Percentiles rank a stretch among this genome's conserved stretches.
These are phyloP conservation scores for Yamadazyma mexicana DNA, from an alignment of 1,139 yeast species.

Conservation along the genomic window DNA sequence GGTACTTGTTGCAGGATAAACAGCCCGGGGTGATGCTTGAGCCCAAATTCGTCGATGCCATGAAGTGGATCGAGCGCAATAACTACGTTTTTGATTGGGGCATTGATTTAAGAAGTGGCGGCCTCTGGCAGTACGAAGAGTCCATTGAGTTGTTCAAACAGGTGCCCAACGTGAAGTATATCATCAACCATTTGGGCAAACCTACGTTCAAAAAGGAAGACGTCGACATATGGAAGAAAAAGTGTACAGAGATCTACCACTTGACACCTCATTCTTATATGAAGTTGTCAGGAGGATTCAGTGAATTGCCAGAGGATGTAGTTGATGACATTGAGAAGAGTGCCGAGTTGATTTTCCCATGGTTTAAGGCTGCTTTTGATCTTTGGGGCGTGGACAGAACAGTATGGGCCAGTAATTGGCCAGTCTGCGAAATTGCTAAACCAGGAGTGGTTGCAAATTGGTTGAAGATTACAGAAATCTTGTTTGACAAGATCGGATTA, in stretches of 20 bases:
- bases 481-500: conserved; percentile 16
- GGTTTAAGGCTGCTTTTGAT: conserved; percentile 25
- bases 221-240: conserved; percentile 20
- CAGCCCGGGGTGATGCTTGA: conserved; percentile 30
- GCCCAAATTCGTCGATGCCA: conserved; percentile 23
- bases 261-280: conserved; percentile 27
- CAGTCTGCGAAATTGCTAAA: conserved; percentile 28
- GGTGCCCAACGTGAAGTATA: conserved; percentile 24
- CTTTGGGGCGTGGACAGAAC: conserved; percentile 29
- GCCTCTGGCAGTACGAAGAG: conserved; percentile 40
- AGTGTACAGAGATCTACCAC: conserved; percentile 19
- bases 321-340: conserved; percentile 14
- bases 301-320: conserved; percentile 27
- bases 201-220: conserved; percentile 25
- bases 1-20: conserved; percentile 43
- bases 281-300: conserved; percentile 42
- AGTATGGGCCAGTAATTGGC: conserved; percentile 49
- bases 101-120: conserved; percentile 35
- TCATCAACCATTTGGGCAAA: conserved; percentile 41
- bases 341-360: conserved; percentile 26
- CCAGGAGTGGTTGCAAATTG: conserved; percentile 17
- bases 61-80: conserved; percentile 28
- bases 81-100: conserved; percentile 39
- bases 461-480: conserved; percentile 17
- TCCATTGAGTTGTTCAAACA: conserved; percentile 19